Evolutionary conservation across 2,329 filamentous ascomycete species (phyloP).

Genomic region (Fusarium robinianum): DNA sequence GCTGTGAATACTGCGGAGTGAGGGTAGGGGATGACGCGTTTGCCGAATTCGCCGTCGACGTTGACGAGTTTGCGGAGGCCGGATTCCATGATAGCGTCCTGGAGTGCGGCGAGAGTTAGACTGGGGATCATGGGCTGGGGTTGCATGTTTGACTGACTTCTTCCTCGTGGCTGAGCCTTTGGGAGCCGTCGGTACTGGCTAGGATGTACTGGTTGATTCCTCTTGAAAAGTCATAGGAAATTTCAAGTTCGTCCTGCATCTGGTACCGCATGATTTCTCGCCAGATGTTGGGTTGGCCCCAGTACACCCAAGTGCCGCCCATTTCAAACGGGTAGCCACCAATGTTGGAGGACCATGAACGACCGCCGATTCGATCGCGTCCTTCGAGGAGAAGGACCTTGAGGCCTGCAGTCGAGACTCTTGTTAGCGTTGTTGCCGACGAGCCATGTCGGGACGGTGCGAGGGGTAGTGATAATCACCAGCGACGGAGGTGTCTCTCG

Average conservation of each 20-base stretch:
- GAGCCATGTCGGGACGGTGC: neutral
- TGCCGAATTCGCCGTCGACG: slow-evolving; percentile 48
- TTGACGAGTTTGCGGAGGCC: slow-evolving; percentile 51
- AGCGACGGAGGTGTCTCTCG: slow-evolving; percentile 36
- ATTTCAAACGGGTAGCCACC: slow-evolving; percentile 51
- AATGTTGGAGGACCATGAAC: slow-evolving; percentile 52
- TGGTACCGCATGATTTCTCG: slow-evolving; percentile 52
- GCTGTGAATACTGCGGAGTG: slow-evolving; percentile 43
- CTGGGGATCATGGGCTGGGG: too few relatives aligned
- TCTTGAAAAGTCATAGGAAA: slow-evolving; percentile 46
- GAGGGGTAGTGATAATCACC: slow-evolving; percentile 21
- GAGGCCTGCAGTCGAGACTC: slow-evolving; percentile 36
- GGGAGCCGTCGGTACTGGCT: slow-evolving; percentile 35
- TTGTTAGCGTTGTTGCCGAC: neutral
- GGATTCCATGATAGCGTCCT: slow-evolving; percentile 39
- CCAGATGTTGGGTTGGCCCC: slow-evolving; percentile 50
- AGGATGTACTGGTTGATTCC: slow-evolving; percentile 50
- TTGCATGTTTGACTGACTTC: slow-evolving; percentile 37
- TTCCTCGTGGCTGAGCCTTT: slow-evolving; percentile 48
- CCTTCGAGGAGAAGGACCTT: slow-evolving; percentile 52
- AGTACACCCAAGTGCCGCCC: slow-evolving; percentile 56
- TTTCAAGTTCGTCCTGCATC: slow-evolving; percentile 46
- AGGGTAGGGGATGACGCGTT: slow-evolving; percentile 47
- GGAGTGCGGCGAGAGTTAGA: rapidly evolving
- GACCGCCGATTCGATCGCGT: slow-evolving; percentile 53